Evolutionary conservation across 2,329 filamentous ascomycete species (phyloP).

Genomic region (Aspergillus spinulosporus): DNA sequence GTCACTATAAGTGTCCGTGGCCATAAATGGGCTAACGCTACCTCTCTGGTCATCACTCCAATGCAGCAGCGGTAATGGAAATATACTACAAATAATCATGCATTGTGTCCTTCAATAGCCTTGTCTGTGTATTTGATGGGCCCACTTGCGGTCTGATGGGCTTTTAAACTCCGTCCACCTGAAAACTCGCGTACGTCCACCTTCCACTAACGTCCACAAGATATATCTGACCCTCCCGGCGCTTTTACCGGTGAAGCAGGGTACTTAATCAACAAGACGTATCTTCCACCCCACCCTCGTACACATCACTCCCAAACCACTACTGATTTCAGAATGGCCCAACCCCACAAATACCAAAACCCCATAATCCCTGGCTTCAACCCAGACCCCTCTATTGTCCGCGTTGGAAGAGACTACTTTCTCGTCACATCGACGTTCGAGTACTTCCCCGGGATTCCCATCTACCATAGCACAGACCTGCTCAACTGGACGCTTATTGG

Average conservation of each 20-base stretch:
- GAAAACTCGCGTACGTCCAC: not conserved
- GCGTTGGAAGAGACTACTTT: constrained; percentile 48
- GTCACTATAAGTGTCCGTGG: too few species aligned
- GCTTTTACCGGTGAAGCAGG: too few species aligned
- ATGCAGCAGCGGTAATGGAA: too few species aligned
- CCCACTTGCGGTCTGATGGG: too few species aligned
- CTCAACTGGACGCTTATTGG: constrained; percentile 21
- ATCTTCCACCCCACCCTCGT: too few species aligned
- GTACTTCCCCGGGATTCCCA: constrained; percentile 47
- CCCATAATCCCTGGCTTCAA: constrained; percentile 50
- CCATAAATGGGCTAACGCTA: too few species aligned
- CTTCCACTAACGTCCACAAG: not conserved
- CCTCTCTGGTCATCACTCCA: too few species aligned
- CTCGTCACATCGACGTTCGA: constrained; percentile 49
- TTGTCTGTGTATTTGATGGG: too few species aligned
- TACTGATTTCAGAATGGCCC: not conserved
- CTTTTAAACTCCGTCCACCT: not conserved
- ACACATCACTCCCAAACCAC: too few species aligned
- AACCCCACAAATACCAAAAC: not conserved
- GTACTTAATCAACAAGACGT: not conserved
- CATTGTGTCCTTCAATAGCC: too few species aligned
- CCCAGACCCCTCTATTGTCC: constrained; percentile 50
- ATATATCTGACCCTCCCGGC: not conserved
- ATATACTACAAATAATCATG: too few species aligned
- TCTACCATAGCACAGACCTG: constrained; percentile 49